These are phyloP conservation scores for Leccinum longicurvipes DNA, from an alignment of 768 basidiomycete species.

Conservation along the genomic window DNA sequence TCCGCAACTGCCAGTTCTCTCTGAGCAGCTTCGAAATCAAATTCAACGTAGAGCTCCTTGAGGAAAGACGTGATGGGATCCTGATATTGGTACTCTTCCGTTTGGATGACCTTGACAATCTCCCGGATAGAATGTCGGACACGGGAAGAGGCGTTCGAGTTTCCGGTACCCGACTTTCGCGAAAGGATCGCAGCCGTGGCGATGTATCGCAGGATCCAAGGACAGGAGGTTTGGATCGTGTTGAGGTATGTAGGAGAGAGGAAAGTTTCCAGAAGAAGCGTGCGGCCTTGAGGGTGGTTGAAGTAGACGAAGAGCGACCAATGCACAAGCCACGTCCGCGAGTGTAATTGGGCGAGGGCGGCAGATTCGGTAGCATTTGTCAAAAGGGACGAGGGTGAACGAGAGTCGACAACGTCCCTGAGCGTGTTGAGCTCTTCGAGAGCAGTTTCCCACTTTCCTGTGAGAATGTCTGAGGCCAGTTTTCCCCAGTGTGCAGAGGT, in stretches of 20 bases:
- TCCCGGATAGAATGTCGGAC: constrained; percentile 88
- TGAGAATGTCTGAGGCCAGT: constrained; percentile 93
- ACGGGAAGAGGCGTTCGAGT: constrained; percentile 54
- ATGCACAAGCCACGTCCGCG: constrained; percentile 93
- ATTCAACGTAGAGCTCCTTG: constrained; percentile 90
- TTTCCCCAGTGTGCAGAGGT: constrained; percentile 99
- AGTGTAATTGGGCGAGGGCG: constrained; percentile 85
- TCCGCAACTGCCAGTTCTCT: constrained; percentile 73
- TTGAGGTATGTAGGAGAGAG: constrained; percentile 95
- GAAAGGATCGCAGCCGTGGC: constrained; percentile 91
- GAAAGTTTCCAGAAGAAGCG: constrained; percentile 93
- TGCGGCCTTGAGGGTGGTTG: constrained; percentile 90
- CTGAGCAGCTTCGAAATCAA: constrained; percentile 96
- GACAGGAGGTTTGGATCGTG: constrained; percentile 94
- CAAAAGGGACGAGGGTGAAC: constrained; percentile 51
- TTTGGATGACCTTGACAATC: constrained; percentile 90
- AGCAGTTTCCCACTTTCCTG: constrained; percentile 93
- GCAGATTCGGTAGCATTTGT: constrained; percentile 52
- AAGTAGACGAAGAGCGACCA: constrained; percentile 99
- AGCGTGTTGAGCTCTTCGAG: constrained; percentile 93
- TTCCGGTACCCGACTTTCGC: constrained; percentile 61
- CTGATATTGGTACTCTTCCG: constrained; percentile 93
- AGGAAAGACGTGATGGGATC: constrained; percentile 94
- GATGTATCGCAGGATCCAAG: constrained; percentile 94
- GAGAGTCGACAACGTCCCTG: constrained; percentile 87